These are phyloP conservation scores for Lasiosphaeria ovina DNA, from an alignment of 495 filamentous ascomycete species.

Conservation along the genomic window DNA sequence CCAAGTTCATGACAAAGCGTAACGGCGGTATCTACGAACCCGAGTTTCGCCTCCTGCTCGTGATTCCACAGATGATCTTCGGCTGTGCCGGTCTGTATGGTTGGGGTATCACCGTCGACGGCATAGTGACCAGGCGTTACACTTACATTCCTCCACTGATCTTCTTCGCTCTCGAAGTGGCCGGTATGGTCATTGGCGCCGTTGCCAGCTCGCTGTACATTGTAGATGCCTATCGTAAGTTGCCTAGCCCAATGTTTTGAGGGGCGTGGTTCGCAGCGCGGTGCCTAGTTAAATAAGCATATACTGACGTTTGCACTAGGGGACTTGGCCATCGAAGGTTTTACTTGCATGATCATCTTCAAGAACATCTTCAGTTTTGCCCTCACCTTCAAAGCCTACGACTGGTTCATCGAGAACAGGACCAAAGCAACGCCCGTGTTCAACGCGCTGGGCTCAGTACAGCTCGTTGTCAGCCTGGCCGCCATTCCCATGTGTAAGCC, in stretches of 20 bases:
- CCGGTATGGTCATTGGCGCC: conserved; percentile 88
- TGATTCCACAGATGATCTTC: conserved; percentile 75
- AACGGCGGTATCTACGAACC: conserved; percentile 88
- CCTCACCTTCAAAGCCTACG: conserved; percentile 75
- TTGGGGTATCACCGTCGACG: conserved; percentile 67
- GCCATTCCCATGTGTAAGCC: conserved; percentile 72
- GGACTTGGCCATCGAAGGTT: conserved; percentile 83
- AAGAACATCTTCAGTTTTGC: conserved; percentile 89
- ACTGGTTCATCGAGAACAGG: conserved; percentile 66
- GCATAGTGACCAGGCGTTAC: conserved; percentile 54
- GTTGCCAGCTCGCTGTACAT: conserved; percentile 86
- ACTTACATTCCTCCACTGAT: conserved; percentile 71
- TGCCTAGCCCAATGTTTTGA: conserved; percentile 10
- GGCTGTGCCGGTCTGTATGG: conserved; percentile 79
- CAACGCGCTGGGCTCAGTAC: conserved; percentile 68
- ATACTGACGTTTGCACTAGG: conserved; percentile 41
- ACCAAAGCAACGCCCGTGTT: conserved; percentile 59
- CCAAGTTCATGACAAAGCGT: conserved; percentile 62
- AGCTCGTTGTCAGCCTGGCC: conserved; percentile 69
- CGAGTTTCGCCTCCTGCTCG: conserved; percentile 80
- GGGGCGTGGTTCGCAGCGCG: not conserved
- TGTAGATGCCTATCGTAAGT: conserved; percentile 85
- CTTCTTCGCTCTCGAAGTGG: conserved; percentile 74
- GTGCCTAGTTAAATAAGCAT: not conserved
- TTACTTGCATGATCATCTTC: conserved; percentile 88